These are phyloP conservation scores for Marasmius tenuissimus DNA, from an alignment of 1,284 basidiomycete species.

Conservation along the genomic window DNA sequence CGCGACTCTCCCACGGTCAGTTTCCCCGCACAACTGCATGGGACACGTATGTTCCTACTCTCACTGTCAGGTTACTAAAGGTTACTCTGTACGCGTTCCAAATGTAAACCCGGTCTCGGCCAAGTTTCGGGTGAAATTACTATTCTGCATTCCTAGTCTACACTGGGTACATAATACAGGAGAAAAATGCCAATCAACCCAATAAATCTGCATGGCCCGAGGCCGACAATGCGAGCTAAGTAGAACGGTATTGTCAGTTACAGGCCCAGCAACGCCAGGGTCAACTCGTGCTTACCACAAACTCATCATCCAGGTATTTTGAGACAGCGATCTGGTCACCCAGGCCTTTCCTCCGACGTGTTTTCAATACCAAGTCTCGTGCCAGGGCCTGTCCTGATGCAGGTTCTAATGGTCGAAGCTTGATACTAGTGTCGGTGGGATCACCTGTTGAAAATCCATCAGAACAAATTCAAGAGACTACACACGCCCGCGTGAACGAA, in stretches of 20 bases:
- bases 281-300: slow-evolving; percentile 63
- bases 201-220: slow-evolving; percentile 89
- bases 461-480: slow-evolving; percentile 20
- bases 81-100: too few species aligned
- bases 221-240: slow-evolving; percentile 82
- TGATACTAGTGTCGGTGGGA: slow-evolving; percentile 94
- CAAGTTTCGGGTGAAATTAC: neutral
- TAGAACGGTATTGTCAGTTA: slow-evolving; percentile 14
- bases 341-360: slow-evolving; percentile 91
- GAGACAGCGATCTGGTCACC: slow-evolving; percentile 93
- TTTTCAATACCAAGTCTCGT: slow-evolving; percentile 94
- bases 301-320: slow-evolving; percentile 93
- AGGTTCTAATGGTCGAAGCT: slow-evolving; percentile 93
- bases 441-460: slow-evolving; percentile 58
- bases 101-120: too few species aligned
- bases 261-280: slow-evolving; percentile 18
- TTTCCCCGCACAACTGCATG: neutral
- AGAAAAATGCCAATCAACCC: slow-evolving; percentile 33
- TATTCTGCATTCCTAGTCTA: neutral
- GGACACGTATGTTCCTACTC: neutral
- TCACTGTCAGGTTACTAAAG: neutral
- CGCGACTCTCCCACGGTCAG: slow-evolving; percentile 24
- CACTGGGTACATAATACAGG: neutral
- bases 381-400: slow-evolving; percentile 93
- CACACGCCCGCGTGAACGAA: slow-evolving; percentile 19